Evolutionary conservation across 768 basidiomycete species (phyloP).

Genomic region (Calvatia gigantea): DNA sequence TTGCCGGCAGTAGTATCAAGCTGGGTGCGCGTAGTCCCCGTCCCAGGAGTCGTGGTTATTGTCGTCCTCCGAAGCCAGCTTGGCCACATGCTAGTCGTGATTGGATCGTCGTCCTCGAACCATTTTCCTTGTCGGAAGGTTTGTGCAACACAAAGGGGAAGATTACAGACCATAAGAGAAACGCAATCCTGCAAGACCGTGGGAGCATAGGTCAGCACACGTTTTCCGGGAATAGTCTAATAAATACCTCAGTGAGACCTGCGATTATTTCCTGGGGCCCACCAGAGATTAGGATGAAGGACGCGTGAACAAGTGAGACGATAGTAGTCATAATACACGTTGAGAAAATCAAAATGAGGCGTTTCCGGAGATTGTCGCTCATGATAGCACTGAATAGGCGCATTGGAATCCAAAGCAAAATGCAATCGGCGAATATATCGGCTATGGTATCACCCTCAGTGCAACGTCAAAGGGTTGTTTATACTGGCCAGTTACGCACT

Average conservation of each 20-base stretch:
- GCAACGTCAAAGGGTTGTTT: background rate
- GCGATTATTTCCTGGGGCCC: slow-evolving; percentile 31
- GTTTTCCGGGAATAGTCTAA: background rate
- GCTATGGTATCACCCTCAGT: slow-evolving; percentile 25
- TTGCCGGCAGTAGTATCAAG: background rate
- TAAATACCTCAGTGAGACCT: slow-evolving; percentile 42
- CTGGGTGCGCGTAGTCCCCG: background rate
- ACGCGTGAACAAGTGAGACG: slow-evolving; percentile 42
- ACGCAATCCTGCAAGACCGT: slow-evolving; percentile 24
- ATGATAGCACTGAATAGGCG: slow-evolving; percentile 40
- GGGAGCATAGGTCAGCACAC: background rate
- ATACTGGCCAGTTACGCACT: slow-evolving; percentile 9
- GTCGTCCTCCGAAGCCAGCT: background rate
- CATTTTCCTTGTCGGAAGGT: background rate
- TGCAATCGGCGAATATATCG: slow-evolving; percentile 42
- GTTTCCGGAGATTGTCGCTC: slow-evolving; percentile 32
- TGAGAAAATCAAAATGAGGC: slow-evolving; percentile 49
- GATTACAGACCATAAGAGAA: slow-evolving; percentile 36
- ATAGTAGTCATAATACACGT: slow-evolving; percentile 47
- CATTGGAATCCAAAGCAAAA: slow-evolving; percentile 43
- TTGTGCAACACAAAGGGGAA: slow-evolving; percentile 31
- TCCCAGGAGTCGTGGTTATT: background rate
- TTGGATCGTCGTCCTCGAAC: slow-evolving; percentile 1
- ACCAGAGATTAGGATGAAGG: slow-evolving; percentile 33
- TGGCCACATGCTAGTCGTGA: background rate